Conservation (phyloP, 148 eudicot genomes). For the Chenopodium suecicum region DNA sequence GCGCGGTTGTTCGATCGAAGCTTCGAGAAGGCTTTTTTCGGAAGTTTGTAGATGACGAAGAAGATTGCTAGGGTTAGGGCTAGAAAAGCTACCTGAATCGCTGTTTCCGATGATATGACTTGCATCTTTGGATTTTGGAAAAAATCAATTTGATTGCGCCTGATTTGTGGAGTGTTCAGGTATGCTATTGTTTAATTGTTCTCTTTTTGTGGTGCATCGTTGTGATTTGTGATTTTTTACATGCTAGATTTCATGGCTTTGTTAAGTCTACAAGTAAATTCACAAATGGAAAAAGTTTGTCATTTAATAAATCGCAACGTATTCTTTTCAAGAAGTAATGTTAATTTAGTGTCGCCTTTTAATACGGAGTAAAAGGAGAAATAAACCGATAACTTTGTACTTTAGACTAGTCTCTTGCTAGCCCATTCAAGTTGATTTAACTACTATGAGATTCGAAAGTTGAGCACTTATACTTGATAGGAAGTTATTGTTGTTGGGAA, state of each 20-base stretch:
- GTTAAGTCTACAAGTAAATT: too few relatives aligned
- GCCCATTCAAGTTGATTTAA: too few relatives aligned
- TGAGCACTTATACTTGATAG: too few relatives aligned
- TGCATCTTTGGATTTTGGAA: slow-evolving; percentile 9
- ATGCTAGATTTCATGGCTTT: not conserved
- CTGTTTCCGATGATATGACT: slow-evolving; percentile 13
- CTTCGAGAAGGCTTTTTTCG: slow-evolving; percentile 48
- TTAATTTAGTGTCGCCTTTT: too few relatives aligned
- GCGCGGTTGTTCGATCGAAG: slow-evolving; percentile 61
- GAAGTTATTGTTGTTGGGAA: too few relatives aligned
- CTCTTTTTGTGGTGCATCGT: not conserved
- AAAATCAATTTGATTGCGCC: not conserved
- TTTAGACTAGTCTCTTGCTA: too few relatives aligned
- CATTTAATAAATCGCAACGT: too few relatives aligned
- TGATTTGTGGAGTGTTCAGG: not conserved
- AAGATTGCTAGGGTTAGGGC: slow-evolving; percentile 50
- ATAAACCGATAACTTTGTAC: too few relatives aligned
- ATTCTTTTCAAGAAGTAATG: too few relatives aligned
- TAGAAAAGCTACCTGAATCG: slow-evolving; percentile 46
- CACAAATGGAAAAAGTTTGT: too few relatives aligned
- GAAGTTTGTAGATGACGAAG: slow-evolving; percentile 51
- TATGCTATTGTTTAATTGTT: not conserved
- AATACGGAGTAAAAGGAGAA: too few relatives aligned
- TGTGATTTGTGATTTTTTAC: not conserved
- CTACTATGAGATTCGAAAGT: too few relatives aligned